Evolutionary conservation across 768 basidiomycete genomes (phyloP).

Genomic region (Cystobasidium onofrii): DNA sequence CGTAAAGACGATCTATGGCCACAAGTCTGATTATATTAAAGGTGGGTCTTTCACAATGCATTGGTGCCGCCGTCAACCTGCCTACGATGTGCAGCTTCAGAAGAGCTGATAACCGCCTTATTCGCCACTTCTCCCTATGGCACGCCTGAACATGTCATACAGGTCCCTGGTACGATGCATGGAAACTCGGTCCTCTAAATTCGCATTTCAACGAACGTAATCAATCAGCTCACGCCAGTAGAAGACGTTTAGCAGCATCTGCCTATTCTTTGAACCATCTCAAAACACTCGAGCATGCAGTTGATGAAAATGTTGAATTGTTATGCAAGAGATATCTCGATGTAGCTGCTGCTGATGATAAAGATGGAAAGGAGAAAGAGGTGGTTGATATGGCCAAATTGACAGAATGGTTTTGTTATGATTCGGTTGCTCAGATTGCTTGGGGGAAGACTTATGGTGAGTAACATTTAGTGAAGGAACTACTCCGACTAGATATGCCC

Average conservation of each 20-base stretch:
- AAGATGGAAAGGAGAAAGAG: not conserved
- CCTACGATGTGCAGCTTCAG: no score
- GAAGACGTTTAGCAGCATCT: not conserved
- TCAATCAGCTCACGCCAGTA: not conserved
- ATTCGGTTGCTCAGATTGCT: not conserved
- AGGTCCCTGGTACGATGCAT: no score
- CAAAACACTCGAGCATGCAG: not conserved
- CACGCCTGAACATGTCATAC: no score
- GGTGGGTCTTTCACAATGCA: not conserved
- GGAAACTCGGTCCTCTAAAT: not conserved
- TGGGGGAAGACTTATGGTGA: constrained; percentile 4
- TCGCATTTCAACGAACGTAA: not conserved
- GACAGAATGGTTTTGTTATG: not conserved
- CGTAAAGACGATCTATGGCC: not conserved
- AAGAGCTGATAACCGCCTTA: no score
- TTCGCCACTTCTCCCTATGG: no score
- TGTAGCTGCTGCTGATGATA: not conserved
- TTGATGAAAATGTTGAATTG: not conserved
- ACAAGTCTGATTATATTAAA: not conserved
- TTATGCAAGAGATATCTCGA: not conserved
- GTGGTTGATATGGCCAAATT: not conserved
- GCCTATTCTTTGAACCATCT: not conserved
- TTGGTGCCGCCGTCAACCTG: no score
- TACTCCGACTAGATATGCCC: no score
- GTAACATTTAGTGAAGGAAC: no score